Base-by-base conservation (phyloP, 352 stramenopile genomes). In the Globisporangium ultimum region DNA sequence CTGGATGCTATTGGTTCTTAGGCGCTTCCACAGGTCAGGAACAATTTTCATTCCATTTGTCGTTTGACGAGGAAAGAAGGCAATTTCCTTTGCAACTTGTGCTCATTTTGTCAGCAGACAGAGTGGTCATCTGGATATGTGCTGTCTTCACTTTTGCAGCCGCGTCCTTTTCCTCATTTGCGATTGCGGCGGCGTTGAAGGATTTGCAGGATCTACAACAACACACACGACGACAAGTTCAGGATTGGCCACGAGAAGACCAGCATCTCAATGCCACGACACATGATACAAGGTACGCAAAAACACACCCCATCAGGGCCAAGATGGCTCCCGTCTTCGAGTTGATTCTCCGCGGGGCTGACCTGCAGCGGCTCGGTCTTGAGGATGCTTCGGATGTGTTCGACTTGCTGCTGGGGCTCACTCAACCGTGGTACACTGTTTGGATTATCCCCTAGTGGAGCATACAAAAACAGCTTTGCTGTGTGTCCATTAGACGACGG, bases 351-450 rank as follows among this genome's bases (percentile, higher is more conserved):
- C 0, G 48, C 46, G 12, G 67, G 65, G 14, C 61, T 72, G 21
- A 69, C 47, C 20, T 65, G 64, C 58, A 89, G 60, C 14, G 87
- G 55, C 15, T 79, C 55, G 1, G 64, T 67, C 62, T 89, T 89
- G 20, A 89, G 48, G 6, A 84, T 47, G 47, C 77, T 89, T 20
- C 77, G 68, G 34, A 89, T 65, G 43, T 88, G 79, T 5, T 89
- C 77, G 22, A 71, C 63, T 24, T 71, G 48, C 41, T 80, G 55
- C 10, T 55, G 57, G 11, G 49, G 32, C 12, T 63, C 58, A 17
- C 42, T 50, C 34, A 24, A n/a, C 40, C 12, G 40, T 8, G 17
- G 8, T 8, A 5, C 10, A 18, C 3, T 10, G 28, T n/a, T 8
- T 22, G 15, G 5, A 36, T 17, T 48, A 22, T 12, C 38, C 13